These are phyloP conservation scores for Suillus tomentosus DNA, from an alignment of 768 basidiomycete genomes.

Conservation along the genomic window DNA sequence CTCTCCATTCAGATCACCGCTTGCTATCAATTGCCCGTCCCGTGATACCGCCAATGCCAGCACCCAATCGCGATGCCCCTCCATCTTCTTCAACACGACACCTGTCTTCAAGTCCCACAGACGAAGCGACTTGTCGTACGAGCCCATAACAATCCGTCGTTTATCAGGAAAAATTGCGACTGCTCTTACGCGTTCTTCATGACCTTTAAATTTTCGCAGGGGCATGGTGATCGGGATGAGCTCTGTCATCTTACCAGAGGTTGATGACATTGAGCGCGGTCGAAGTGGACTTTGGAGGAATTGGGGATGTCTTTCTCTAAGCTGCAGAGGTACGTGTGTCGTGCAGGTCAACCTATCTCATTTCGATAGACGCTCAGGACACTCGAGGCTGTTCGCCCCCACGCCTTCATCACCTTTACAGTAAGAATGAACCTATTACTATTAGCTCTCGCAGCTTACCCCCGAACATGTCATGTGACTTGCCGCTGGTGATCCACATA, in stretches of 20 bases:
- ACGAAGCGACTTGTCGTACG: not conserved
- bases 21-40: not conserved
- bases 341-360: not conserved
- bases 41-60: too few relatives aligned
- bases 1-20: not conserved
- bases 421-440: too few relatives aligned
- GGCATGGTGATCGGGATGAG: not conserved
- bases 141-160: not conserved
- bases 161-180: too few relatives aligned
- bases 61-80: too few relatives aligned
- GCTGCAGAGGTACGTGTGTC: not conserved
- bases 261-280: not conserved
- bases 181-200: accelerated
- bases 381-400: not conserved
- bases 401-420: too few relatives aligned
- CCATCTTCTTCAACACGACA: too few relatives aligned
- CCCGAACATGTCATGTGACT: too few relatives aligned
- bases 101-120: not conserved
- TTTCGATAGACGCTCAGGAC: not conserved
- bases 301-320: not conserved
- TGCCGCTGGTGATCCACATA: too few relatives aligned
- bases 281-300: not conserved
- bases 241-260: not conserved
- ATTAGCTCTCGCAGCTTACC: too few relatives aligned
- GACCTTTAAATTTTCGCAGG: not conserved